Percentiles rank a stretch among this genome's conserved stretches.
Conservation (phyloP, 2,329 filamentous ascomycete species). For the Aspergillus ustus region DNA sequence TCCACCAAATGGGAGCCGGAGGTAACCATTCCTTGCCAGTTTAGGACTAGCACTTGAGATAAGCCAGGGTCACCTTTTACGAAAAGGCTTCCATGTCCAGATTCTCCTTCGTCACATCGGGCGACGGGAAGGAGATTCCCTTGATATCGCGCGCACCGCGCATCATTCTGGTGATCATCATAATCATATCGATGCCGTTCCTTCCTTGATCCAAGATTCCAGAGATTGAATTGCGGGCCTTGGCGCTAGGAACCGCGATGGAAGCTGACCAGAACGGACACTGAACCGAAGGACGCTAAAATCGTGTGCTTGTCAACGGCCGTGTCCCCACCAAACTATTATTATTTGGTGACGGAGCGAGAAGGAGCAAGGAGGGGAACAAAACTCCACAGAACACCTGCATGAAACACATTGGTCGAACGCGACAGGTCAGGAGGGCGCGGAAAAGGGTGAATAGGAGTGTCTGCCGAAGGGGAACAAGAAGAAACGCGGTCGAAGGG, state of each 20-base stretch:
- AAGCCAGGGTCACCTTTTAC: conserved; percentile 24
- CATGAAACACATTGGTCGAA: conserved; percentile 23
- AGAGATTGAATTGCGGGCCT: conserved; percentile 1
- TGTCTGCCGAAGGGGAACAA: neutral
- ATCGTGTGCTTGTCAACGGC: conserved; percentile 20
- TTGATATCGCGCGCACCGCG: neutral
- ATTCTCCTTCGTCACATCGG: neutral
- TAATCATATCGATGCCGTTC: neutral
- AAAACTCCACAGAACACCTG: conserved; percentile 24
- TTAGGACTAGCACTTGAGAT: conserved; percentile 11
- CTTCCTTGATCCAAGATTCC: conserved; percentile 9
- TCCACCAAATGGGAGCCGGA: conserved; percentile 16
- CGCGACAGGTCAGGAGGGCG: neutral
- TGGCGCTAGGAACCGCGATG: conserved; percentile 24
- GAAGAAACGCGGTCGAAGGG: neutral
- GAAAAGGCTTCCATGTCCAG: conserved; percentile 3
- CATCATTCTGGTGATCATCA: neutral
- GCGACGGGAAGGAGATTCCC: neutral
- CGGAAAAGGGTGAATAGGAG: conserved; percentile 5
- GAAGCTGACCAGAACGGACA: conserved; percentile 20
- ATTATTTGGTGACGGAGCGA: conserved; percentile 15
- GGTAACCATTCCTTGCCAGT: conserved; percentile 19
- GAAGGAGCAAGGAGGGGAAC: conserved; percentile 10
- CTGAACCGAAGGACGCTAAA: conserved; percentile 27
- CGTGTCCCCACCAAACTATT: conserved; percentile 15